Evolutionary conservation across 2,329 filamentous ascomycete species (phyloP).

Genomic region (Huntiella omanensis): DNA sequence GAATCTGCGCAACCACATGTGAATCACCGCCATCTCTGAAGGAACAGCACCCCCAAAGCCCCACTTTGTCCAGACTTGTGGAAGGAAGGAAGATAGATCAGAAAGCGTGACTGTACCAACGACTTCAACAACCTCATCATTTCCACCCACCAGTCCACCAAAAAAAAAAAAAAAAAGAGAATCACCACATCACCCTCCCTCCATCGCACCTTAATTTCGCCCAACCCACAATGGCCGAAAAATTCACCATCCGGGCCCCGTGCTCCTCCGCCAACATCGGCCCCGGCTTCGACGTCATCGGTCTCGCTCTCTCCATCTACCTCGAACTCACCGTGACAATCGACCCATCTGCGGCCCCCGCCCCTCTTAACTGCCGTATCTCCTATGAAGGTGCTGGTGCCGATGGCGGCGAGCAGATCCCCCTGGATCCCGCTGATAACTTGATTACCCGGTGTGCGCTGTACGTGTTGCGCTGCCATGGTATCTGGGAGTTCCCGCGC

Average conservation of each 20-base stretch:
- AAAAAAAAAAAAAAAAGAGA: too few species aligned
- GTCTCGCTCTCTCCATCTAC: conserved; percentile 82
- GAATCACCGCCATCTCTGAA: conserved; percentile 1
- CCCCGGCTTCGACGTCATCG: conserved; percentile 94
- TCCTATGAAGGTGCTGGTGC: conserved; percentile 75
- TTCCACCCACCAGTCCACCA: not conserved
- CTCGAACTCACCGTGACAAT: conserved; percentile 75
- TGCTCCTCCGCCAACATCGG: conserved; percentile 97
- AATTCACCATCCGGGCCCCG: conserved; percentile 59
- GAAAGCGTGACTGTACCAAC: conserved; percentile 1
- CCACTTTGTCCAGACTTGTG: not conserved
- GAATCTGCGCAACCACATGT: not conserved
- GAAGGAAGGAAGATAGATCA: not conserved
- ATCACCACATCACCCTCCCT: not conserved
- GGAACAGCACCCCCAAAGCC: not conserved
- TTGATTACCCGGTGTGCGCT: conserved; percentile 86
- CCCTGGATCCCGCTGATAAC: conserved; percentile 69
- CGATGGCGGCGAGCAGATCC: conserved; percentile 47
- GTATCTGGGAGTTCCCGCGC: conserved; percentile 62
- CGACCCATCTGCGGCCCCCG: conserved; percentile 26
- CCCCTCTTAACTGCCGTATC: conserved; percentile 68
- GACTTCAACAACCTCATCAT: not conserved
- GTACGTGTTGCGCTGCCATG: conserved; percentile 86
- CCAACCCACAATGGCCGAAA: conserved; percentile 26
- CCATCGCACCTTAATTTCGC: not conserved